phyloP scores from a whole-genome alignment of 345 rosid species.

The Hibiscus syriacus region DNA sequence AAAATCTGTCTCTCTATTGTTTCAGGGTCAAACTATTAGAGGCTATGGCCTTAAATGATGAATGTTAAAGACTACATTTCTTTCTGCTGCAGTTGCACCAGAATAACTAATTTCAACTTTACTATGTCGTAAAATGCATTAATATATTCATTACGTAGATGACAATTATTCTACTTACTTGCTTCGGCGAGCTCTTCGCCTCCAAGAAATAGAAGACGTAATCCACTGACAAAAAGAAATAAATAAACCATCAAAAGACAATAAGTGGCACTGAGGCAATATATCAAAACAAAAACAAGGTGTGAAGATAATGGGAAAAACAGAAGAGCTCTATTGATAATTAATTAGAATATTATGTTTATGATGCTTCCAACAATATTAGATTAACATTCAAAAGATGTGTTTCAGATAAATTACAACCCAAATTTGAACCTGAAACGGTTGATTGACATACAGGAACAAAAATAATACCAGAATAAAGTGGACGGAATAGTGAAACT shows the following conservation, averaged over 20 bases:
- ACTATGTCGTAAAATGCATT: no score
- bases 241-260: not conserved
- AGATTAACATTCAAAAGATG: not conserved
- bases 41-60: not conserved
- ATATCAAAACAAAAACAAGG: not conserved
- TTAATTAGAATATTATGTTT: not conserved
- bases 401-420: not conserved
- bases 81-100: not conserved
- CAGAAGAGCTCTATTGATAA: not conserved
- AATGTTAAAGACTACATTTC: not conserved
- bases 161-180: slow-evolving; percentile 49
- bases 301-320: slow-evolving; percentile 4
- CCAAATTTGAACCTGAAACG: not conserved
- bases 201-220: slow-evolving; percentile 69
- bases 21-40: not conserved
- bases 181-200: slow-evolving; percentile 72
- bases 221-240: slow-evolving; percentile 57
- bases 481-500: not conserved
- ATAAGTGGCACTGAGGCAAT: not conserved
- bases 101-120: not conserved
- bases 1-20: not conserved
- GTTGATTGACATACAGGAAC: not conserved
- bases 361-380: slow-evolving; percentile 4
- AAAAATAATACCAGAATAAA: no score
- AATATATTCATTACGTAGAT: not conserved